These are phyloP conservation scores for Penicillium sumatraense DNA, from an alignment of 2,329 filamentous ascomycete genomes.

Conservation along the genomic window DNA sequence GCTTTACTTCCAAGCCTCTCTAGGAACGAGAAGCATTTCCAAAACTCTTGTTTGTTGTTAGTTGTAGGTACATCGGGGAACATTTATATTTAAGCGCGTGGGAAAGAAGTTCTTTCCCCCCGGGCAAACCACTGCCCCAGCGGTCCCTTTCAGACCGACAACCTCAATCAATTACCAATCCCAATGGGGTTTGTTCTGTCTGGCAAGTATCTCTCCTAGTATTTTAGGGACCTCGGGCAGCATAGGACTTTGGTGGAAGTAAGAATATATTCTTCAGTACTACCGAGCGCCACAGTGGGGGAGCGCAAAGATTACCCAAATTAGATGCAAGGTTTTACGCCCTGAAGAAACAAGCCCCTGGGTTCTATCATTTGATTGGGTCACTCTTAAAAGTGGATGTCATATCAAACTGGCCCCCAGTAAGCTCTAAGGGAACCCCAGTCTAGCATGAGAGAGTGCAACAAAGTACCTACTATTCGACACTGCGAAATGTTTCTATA, in stretches of 20 bases:
- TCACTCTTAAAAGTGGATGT: no score
- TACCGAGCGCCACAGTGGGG: not conserved
- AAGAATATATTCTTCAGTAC: not conserved
- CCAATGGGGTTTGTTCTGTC: no score
- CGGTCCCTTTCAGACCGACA: no score
- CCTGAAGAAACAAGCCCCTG: not conserved
- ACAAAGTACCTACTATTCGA: no score
- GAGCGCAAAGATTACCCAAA: not conserved
- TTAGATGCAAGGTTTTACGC: not conserved
- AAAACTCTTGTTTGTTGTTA: not conserved
- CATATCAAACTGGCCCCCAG: not conserved
- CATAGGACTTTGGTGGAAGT: not conserved
- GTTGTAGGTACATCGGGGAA: no score
- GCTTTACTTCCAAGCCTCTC: not conserved
- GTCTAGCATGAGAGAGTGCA: not conserved
- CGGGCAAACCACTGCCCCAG: no score
- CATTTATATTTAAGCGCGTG: no score
- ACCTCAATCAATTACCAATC: no score
- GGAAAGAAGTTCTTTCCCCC: no score
- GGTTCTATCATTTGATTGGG: not conserved
- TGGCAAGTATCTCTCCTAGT: no score
- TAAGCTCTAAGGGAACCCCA: not conserved
- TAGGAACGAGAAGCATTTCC: not conserved
- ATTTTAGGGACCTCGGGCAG: no score
- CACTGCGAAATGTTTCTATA: no score